Percentiles rank a stretch among this genome's conserved stretches.
Evolutionary conservation across 2,329 filamentous ascomycete species (phyloP).

Genomic region (Lojkania enalia): DNA sequence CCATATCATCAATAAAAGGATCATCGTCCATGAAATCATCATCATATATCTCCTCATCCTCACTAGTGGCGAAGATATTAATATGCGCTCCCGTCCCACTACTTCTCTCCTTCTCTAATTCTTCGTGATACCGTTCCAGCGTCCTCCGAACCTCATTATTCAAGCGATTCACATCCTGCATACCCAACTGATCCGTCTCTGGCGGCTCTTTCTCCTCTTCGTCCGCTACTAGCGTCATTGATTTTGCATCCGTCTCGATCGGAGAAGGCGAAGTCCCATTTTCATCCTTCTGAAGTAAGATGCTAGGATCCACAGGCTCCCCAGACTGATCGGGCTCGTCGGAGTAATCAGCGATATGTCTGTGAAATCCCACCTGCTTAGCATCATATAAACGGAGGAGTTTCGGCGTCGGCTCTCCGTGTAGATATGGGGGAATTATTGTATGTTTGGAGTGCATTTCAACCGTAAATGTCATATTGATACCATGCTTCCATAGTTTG

Average conservation of each 20-base stretch:
- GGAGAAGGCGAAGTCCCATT: neutral
- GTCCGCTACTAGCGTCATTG: neutral
- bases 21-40: neutral
- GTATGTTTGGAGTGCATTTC: constrained; percentile 25
- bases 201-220: constrained; percentile 12
- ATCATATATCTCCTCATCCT: neutral
- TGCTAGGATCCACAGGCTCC: neutral
- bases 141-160: constrained; percentile 11
- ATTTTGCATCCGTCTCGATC: neutral
- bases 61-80: neutral
- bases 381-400: constrained; percentile 34
- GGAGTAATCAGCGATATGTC: neutral
- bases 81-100: neutral
- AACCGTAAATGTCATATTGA: constrained; percentile 32
- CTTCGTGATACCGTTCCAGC: neutral
- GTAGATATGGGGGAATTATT: constrained; percentile 39
- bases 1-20: neutral
- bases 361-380: constrained; percentile 50
- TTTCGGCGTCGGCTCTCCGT: constrained; percentile 30
- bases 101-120: too few relatives aligned
- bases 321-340: neutral
- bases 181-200: constrained; percentile 30
- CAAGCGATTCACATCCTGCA: constrained; percentile 19
- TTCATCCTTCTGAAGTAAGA: neutral
- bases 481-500: constrained; percentile 27